Conservation (phyloP, 257 asterid species). For the Lycium ferocissimum region DNA sequence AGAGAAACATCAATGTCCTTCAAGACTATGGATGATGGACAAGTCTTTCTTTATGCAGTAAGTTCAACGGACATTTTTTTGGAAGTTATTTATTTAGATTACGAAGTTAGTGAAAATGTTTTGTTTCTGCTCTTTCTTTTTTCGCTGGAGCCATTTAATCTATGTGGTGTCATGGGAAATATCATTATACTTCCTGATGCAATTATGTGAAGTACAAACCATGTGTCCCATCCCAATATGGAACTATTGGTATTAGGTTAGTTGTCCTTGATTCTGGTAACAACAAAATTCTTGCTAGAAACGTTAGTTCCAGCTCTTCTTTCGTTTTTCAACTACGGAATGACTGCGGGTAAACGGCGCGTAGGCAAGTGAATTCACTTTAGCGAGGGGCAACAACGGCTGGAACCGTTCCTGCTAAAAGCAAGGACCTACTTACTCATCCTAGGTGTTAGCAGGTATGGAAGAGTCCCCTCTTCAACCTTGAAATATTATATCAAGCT, state of each 20-base stretch:
- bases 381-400: too few relatives aligned
- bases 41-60: constrained; percentile 92
- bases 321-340: not conserved
- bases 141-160: constrained; percentile 23
- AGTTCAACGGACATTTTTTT: constrained; percentile 41
- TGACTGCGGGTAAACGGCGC: too few relatives aligned
- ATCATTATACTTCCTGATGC: not conserved
- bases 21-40: constrained; percentile 99
- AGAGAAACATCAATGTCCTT: constrained; percentile 97
- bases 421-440: not conserved
- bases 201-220: not conserved
- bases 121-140: constrained; percentile 12
- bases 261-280: not conserved
- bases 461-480: not conserved
- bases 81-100: constrained; percentile 7
- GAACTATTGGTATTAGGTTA: not conserved
- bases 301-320: not conserved
- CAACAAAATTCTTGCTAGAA: constrained; percentile 1
- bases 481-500: not conserved
- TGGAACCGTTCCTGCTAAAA: too few relatives aligned
- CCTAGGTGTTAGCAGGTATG: not conserved
- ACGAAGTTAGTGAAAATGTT: not conserved
- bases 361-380: too few relatives aligned
- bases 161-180: not conserved
- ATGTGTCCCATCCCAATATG: not conserved